Evolutionary conservation across 306 rosid genomes (phyloP).

Genomic region (apple (Malus domestica)): DNA sequence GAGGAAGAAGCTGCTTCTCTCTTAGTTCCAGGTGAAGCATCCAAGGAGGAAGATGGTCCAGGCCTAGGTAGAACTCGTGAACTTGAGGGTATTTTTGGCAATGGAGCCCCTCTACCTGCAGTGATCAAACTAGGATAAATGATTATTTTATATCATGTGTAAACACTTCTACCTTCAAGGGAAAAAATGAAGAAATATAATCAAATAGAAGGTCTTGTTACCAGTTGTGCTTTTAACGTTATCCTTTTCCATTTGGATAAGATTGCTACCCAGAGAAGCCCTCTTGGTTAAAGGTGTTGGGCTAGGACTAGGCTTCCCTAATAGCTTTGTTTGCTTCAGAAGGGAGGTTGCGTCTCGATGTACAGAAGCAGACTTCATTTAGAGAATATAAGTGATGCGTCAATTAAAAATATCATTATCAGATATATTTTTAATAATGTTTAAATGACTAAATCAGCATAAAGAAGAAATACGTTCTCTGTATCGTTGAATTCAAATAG

Average conservation of each 20-base stretch:
- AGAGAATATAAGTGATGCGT: constrained; percentile 15
- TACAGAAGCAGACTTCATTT: constrained; percentile 35
- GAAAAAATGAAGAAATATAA: constrained; percentile 10
- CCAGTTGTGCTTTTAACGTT: constrained; percentile 42
- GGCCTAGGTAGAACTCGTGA: constrained; percentile 39
- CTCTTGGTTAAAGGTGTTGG: constrained; percentile 52
- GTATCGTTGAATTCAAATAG: not conserved
- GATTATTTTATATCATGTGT: constrained; percentile 1
- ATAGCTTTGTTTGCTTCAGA: constrained; percentile 48
- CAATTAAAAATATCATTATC: constrained; percentile 2
- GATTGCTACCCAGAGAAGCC: constrained; percentile 48
- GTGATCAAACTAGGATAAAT: constrained; percentile 11
- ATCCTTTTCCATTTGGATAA: constrained; percentile 39
- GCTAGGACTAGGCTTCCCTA: constrained; percentile 43
- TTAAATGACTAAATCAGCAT: not conserved
- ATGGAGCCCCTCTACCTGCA: constrained; percentile 51
- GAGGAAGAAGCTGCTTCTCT: constrained; percentile 37
- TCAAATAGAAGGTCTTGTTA: constrained; percentile 32
- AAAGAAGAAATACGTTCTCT: not conserved
- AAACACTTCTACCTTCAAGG: not conserved
- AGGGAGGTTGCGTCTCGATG: constrained; percentile 35
- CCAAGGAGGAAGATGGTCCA: constrained; percentile 25
- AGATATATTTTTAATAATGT: not conserved
- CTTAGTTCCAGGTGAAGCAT: constrained; percentile 36
- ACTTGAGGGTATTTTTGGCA: constrained; percentile 41